Percentiles rank a stretch among this genome's conserved stretches.
Evolutionary conservation across 768 basidiomycete genomes (phyloP).

Genomic region (Mycena maculata): DNA sequence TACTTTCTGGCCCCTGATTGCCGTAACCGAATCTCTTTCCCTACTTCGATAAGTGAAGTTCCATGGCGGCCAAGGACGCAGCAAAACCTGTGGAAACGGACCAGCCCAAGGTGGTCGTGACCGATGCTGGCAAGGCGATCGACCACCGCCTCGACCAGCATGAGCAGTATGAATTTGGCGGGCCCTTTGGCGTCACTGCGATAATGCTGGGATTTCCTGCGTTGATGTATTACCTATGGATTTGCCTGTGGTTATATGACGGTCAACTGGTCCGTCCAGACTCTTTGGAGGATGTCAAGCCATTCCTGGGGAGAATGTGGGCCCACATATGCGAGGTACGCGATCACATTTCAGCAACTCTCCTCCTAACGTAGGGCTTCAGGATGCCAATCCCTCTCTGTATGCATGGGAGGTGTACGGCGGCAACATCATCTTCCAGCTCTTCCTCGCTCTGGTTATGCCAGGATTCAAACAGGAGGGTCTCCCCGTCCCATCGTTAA

Average conservation of each 20-base stretch:
- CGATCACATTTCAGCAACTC: background rate
- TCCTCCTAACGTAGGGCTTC: background rate
- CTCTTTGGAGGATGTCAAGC: conserved; percentile 75
- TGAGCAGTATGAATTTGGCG: conserved; percentile 91
- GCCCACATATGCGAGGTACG: conserved; percentile 80
- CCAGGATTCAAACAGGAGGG: conserved; percentile 96
- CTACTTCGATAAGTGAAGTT: too few species aligned
- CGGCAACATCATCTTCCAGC: conserved; percentile 88
- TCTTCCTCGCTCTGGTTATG: conserved; percentile 89
- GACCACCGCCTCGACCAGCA: conserved; percentile 83
- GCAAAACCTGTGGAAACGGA: conserved; percentile 1
- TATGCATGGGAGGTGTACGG: conserved; percentile 94
- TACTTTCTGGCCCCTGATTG: too few species aligned
- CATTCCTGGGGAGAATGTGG: conserved; percentile 88
- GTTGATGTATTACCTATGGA: conserved; percentile 99
- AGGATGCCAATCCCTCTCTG: conserved; percentile 92
- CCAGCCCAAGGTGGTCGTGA: conserved; percentile 52
- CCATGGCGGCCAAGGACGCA: background rate
- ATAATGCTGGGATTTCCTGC: conserved; percentile 96
- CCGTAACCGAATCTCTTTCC: too few species aligned
- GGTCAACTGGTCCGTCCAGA: conserved; percentile 80
- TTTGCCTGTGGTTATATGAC: conserved; percentile 96
- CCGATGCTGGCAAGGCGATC: conserved; percentile 77
- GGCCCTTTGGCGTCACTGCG: conserved; percentile 87
- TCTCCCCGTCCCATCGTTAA: conserved; percentile 93